These are phyloP conservation scores for Macrocybe gigantea DNA, from an alignment of 768 basidiomycete species.

Conservation along the genomic window DNA sequence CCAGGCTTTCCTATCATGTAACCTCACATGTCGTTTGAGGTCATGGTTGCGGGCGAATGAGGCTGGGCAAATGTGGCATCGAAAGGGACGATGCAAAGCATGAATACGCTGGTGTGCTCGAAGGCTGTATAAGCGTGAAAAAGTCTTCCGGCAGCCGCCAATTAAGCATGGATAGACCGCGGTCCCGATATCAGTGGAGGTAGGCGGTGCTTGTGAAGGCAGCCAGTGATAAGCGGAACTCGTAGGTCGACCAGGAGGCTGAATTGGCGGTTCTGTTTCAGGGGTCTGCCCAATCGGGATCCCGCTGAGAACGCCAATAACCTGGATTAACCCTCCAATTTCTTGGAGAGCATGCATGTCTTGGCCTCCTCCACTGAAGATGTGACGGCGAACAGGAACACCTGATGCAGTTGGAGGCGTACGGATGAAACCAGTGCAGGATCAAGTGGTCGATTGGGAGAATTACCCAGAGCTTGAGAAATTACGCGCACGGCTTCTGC, in stretches of 20 bases:
- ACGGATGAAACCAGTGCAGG: slow-evolving; percentile 62
- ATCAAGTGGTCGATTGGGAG: slow-evolving; percentile 41
- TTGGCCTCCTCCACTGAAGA: slow-evolving; percentile 50
- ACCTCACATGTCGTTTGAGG: slow-evolving; percentile 67
- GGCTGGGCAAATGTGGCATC: slow-evolving; percentile 60
- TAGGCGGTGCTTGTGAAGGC: slow-evolving; percentile 16
- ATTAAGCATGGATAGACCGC: slow-evolving; percentile 80
- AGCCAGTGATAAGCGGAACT: slow-evolving; percentile 30
- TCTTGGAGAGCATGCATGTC: slow-evolving; percentile 63
- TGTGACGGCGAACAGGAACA: slow-evolving; percentile 75
- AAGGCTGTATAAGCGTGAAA: slow-evolving; percentile 62
- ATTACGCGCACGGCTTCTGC: slow-evolving; percentile 56
- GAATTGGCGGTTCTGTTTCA: slow-evolving; percentile 25
- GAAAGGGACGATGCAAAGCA: slow-evolving; percentile 57
- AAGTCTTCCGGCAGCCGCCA: slow-evolving; percentile 58
- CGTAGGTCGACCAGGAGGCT: slow-evolving; percentile 23
- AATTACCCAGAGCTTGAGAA: slow-evolving; percentile 38
- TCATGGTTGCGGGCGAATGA: slow-evolving; percentile 79
- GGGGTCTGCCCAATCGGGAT: slow-evolving; percentile 57
- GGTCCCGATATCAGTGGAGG: slow-evolving; percentile 52
- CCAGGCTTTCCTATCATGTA: slow-evolving; percentile 71
- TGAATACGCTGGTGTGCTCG: slow-evolving; percentile 70
- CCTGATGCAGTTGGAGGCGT: slow-evolving; percentile 66
- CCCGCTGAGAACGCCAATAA: slow-evolving; percentile 74
- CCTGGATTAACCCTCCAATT: slow-evolving; percentile 76